Percentiles rank a stretch among this genome's conserved stretches.
Evolutionary conservation across 2,329 filamentous ascomycete species (phyloP).

Genomic region (Curvularia lunata): DNA sequence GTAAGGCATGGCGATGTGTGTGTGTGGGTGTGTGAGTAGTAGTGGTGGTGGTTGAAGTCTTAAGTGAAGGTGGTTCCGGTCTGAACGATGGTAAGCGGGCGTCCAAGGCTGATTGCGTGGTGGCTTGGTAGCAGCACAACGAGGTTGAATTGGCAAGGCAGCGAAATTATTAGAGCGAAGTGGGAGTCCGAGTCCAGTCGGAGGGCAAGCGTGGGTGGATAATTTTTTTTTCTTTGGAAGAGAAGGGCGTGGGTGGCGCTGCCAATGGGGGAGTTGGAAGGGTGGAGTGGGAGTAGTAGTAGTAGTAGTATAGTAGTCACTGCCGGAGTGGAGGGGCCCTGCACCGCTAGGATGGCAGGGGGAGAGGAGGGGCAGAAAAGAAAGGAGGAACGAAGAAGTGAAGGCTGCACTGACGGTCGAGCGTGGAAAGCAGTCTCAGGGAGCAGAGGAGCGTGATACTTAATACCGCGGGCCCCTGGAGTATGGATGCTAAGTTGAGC

Average conservation of each 20-base stretch:
- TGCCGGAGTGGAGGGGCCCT: constrained; percentile 34
- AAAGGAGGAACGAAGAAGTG: constrained; percentile 33
- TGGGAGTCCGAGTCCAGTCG: constrained; percentile 33
- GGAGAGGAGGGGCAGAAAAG: constrained; percentile 18
- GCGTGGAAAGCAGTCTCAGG: constrained; percentile 23
- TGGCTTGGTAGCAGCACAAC: constrained; percentile 36
- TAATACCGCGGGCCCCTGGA: constrained; percentile 26
- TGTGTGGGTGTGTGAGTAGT: constrained; percentile 16
- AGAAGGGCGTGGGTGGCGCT: constrained; percentile 38
- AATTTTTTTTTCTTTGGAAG: constrained; percentile 17
- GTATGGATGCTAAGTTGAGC: constrained; percentile 22
- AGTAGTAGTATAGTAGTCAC: constrained; percentile 25
- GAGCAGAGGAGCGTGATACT: constrained; percentile 40
- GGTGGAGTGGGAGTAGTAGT: too few relatives aligned
- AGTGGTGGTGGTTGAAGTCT: constrained; percentile 22
- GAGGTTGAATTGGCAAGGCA: constrained; percentile 35
- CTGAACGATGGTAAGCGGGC: constrained; percentile 41
- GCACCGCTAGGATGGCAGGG: constrained; percentile 41
- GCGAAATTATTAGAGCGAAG: constrained; percentile 35
- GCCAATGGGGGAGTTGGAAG: constrained; percentile 34
- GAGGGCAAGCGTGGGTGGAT: constrained; percentile 24
- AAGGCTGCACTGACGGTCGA: constrained; percentile 40
- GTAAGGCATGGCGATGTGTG: constrained; percentile 52
- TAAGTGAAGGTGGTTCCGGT: constrained; percentile 19
- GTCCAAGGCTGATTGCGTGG: constrained; percentile 40